These are phyloP conservation scores for Aspergillus wentii DNA, from an alignment of 495 filamentous ascomycete genomes.

Conservation along the genomic window DNA sequence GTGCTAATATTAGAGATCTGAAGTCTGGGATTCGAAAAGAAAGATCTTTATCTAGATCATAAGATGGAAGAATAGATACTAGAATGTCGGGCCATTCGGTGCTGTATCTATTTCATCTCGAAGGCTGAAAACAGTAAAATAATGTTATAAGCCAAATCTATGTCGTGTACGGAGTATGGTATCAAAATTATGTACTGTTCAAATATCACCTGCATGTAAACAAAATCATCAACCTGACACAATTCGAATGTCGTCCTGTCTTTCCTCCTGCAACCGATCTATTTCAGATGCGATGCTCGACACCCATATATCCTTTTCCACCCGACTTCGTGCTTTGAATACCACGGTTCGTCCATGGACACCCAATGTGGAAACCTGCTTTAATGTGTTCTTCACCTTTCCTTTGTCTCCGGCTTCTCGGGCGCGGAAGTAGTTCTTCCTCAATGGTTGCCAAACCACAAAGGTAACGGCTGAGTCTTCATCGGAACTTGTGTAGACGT, in stretches of 20 bases:
- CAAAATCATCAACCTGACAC: no score
- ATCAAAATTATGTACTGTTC: no score
- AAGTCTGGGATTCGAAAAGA: no score
- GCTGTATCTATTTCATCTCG: no score
- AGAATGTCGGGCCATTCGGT: no score
- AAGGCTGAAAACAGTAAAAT: no score
- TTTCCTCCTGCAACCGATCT: slow-evolving; percentile 56
- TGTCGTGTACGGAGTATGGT: no score
- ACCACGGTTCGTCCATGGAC: slow-evolving; percentile 62
- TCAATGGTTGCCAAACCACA: slow-evolving; percentile 65
- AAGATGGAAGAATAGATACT: no score
- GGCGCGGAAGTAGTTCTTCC: slow-evolving; percentile 54
- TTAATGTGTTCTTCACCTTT: slow-evolving; percentile 34
- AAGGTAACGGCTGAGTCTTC: slow-evolving; percentile 70
- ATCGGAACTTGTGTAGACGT: slow-evolving; percentile 63
- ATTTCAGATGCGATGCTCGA: slow-evolving; percentile 69
- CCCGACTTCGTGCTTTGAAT: slow-evolving; percentile 64
- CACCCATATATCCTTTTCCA: slow-evolving; percentile 75
- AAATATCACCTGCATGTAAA: no score
- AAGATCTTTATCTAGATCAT: no score
- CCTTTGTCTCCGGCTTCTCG: slow-evolving; percentile 41
- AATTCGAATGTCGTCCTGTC: slow-evolving; percentile 56
- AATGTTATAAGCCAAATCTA: no score
- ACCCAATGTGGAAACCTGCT: slow-evolving; percentile 54
- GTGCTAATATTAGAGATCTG: no score